Conservation (phyloP, 2,329 filamentous ascomycete genomes). For the Bipolaris oryzae region DNA sequence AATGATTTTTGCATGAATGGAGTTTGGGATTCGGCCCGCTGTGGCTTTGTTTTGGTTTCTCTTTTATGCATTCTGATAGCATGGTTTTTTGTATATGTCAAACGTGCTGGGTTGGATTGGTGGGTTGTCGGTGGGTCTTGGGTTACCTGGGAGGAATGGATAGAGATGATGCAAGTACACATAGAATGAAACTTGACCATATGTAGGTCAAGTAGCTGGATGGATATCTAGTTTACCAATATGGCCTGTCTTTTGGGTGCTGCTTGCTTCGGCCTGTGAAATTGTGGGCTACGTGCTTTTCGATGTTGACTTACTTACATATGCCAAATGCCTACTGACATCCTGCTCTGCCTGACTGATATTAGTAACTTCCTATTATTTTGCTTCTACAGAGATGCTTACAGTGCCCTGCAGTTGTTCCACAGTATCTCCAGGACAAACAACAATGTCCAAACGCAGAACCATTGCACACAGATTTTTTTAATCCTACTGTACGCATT, state of each 20-base stretch:
- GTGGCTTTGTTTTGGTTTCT: background rate
- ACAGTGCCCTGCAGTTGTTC: background rate
- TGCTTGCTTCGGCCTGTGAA: too few species aligned
- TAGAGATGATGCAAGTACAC: too few species aligned
- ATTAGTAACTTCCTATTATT: background rate
- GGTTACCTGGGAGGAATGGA: too few species aligned
- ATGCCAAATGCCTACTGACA: background rate
- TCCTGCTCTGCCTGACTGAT: conserved; percentile 8
- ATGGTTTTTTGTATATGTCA: background rate
- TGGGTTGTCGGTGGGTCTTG: background rate
- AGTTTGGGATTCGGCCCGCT: conserved; percentile 23
- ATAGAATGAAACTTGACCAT: too few species aligned
- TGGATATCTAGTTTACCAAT: too few species aligned
- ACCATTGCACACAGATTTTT: background rate
- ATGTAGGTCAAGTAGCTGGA: too few species aligned
- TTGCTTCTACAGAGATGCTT: background rate
- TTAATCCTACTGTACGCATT: background rate
- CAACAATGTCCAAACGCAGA: conserved; percentile 6
- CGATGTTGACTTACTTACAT: background rate
- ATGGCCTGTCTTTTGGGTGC: too few species aligned
- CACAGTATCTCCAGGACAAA: conserved; percentile 14
- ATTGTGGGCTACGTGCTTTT: too few species aligned
- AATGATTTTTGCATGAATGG: conserved; percentile 26
- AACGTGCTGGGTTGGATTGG: background rate
- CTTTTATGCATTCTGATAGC: background rate